These are phyloP conservation scores for Rhododendron simsii DNA, from an alignment of 148 eudicot species.

Conservation along the genomic window DNA sequence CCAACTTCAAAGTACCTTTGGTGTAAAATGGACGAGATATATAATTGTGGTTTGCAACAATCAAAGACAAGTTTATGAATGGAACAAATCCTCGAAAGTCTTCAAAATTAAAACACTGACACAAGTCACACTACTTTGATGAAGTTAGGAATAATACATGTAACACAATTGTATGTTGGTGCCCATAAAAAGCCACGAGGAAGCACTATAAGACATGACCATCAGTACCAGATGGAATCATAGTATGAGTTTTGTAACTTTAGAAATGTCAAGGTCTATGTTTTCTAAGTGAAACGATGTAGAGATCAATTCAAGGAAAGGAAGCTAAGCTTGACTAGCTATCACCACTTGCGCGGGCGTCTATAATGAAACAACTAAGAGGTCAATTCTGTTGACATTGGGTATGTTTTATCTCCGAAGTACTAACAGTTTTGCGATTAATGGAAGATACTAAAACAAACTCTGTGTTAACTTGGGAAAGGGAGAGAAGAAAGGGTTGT, in stretches of 20 bases:
- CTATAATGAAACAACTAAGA: background rate
- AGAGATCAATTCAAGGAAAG: background rate
- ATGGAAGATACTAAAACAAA: background rate
- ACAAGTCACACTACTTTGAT: background rate
- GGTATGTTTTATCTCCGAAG: background rate
- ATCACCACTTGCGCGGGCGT: background rate
- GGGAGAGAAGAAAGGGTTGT: background rate
- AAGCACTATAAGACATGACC: background rate
- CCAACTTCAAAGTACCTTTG: background rate
- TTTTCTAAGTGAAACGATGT: background rate
- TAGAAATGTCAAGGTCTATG: background rate
- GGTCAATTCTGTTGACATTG: background rate
- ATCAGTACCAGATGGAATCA: background rate
- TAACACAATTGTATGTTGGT: background rate
- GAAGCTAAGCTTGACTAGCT: background rate
- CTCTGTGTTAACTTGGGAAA: background rate
- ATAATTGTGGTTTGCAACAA: background rate
- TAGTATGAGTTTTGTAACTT: background rate
- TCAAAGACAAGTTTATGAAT: background rate
- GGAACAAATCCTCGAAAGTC: background rate
- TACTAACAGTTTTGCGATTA: background rate
- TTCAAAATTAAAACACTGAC: background rate
- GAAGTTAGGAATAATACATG: background rate
- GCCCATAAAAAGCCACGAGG: no score
- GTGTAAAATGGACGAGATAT: background rate